phyloP scores from a whole-genome alignment of 208 protist genomes.

The Crithidia acanthocephali region DNA sequence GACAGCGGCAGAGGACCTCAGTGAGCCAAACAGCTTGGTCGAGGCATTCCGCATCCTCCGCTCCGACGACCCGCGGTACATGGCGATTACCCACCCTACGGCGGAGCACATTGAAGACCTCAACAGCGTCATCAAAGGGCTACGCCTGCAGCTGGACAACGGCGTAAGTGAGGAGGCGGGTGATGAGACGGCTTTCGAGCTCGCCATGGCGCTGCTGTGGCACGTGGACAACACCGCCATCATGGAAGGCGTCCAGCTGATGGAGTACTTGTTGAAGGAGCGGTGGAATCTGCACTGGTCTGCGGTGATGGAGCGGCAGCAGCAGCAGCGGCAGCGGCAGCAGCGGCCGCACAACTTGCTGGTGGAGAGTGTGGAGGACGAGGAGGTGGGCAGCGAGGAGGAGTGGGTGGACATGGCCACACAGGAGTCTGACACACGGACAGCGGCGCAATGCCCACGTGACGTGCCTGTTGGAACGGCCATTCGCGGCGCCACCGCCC shows the following conservation, averaged over 20 bases:
- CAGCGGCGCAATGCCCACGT: background rate
- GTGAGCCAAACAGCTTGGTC: conserved; percentile 14
- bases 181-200: conserved; percentile 52
- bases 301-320: conserved; percentile 22
- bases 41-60: conserved; percentile 27
- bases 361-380: background rate
- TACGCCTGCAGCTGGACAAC: conserved; percentile 40
- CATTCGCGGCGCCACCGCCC: conserved; percentile 29
- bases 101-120: conserved; percentile 57
- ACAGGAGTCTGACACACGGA: background rate
- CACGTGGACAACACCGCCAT: conserved; percentile 58
- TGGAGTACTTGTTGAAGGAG: conserved; percentile 66
- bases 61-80: conserved; percentile 38
- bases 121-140: conserved; percentile 41
- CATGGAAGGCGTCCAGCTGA: conserved; percentile 68
- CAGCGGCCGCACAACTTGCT: background rate
- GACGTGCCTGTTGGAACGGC: conserved; percentile 6
- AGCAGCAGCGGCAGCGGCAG: background rate
- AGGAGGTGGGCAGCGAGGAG: background rate
- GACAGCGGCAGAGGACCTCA: background rate
- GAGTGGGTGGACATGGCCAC: background rate
- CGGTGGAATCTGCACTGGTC: conserved; percentile 57
- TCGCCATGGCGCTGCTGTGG: conserved; percentile 67
- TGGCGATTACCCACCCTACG: conserved; percentile 50
- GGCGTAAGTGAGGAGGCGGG: conserved; percentile 32